Percentiles rank a stretch among this genome's conserved stretches.
These are phyloP conservation scores for Theobroma cacao DNA, from an alignment of 345 rosid species.

Conservation along the genomic window DNA sequence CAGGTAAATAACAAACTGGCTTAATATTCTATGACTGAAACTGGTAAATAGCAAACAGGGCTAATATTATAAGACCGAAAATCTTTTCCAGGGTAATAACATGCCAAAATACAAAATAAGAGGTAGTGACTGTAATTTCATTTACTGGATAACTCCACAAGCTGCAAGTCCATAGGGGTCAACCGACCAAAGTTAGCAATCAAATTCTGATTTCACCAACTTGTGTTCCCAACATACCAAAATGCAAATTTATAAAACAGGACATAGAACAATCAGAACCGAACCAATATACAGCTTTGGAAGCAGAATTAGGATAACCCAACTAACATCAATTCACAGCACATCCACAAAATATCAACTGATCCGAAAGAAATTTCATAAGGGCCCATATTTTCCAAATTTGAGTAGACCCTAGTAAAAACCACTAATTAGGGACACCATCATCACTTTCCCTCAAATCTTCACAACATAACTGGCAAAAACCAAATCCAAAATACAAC, in stretches of 20 bases:
- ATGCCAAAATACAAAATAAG: background rate
- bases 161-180: background rate
- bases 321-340: background rate
- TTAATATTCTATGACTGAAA: background rate
- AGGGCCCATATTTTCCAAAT: background rate
- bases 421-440: background rate
- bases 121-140: background rate
- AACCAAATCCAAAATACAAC: background rate
- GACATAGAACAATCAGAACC: background rate
- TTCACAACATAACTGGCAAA: background rate
- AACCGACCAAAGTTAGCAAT: background rate
- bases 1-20: background rate
- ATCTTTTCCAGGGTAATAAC: background rate
- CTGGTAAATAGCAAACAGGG: background rate
- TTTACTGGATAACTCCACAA: background rate
- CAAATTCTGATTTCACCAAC: too few species aligned
- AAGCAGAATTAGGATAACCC: background rate
- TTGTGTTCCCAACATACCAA: background rate
- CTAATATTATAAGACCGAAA: background rate
- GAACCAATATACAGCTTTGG: background rate
- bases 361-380: background rate
- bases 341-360: background rate
- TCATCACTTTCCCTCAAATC: background rate
- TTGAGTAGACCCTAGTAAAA: background rate
- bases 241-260: background rate